Evolutionary conservation across 495 filamentous ascomycete genomes (phyloP), one percentile per base, ranked within the genome.

Genomic region (Xanthoparmelia taractica): DNA sequence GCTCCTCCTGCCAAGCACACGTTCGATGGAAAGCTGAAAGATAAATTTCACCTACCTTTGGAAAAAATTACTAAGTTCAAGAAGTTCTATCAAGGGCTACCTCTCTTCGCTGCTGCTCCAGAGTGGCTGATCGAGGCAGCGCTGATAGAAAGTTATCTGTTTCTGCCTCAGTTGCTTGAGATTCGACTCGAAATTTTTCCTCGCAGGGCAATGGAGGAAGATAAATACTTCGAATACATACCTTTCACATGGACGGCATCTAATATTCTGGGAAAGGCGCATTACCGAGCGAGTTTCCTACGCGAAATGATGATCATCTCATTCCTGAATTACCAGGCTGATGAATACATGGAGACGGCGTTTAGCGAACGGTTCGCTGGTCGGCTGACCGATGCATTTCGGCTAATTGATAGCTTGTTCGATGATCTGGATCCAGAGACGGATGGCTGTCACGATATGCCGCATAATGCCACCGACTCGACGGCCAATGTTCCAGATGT

Each of bases 221-320:
- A 75, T 59, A 76, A 76, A 63, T 78, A 79, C 63, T 67, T 79
- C 43, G 67, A 74, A n/a, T 73, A 72, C 38, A 77, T 79, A 43
- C 76, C 77, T 6, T 66, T 57, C 50, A 41, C 59, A 10, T 66
- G 64, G 64, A 47, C 38, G 5, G 50, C 18, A 15, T 11, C 27
- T 10, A 62, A 62, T 45, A 15, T 18, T 29, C 37, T 57, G 25
- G 10, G 37, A 3, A 47, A 37, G 29, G n/a, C 29, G 33, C 34
- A 17, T 18, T 48, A 45, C 11, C 18, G 29, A 17, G n/a, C 34
- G 15, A 36, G 55, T 0, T 20, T 70, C 8, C 40, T 77, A 31
- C 64, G 40, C 31, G 77, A 80, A 20, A 77, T 80, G 75, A 74
- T 76, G 68, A 33, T 72, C 5, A 43, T 78, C n/a, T 73, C 74